Evolutionary conservation across 1,284 basidiomycete genomes (phyloP).

Genomic region (Ceratobasidium sp.): DNA sequence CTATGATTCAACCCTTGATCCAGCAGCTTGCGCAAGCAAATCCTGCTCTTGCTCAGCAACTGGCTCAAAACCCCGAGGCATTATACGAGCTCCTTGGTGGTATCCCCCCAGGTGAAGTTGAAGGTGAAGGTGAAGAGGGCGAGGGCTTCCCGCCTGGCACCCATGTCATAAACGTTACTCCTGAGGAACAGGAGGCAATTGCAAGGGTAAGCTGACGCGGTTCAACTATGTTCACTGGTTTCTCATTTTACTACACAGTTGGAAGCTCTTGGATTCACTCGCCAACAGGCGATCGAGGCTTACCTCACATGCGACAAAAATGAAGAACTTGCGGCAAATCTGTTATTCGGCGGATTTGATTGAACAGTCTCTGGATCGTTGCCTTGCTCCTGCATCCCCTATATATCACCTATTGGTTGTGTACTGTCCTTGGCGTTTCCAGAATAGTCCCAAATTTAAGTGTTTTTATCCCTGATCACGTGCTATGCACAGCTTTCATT

Average conservation of each 20-base stretch:
- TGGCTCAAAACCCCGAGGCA: constrained; percentile 79
- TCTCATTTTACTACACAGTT: too few species aligned
- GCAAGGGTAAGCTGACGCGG: constrained; percentile 72
- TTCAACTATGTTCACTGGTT: too few species aligned
- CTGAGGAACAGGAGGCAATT: constrained; percentile 88
- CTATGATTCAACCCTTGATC: constrained; percentile 79
- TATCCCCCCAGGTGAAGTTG: constrained; percentile 58
- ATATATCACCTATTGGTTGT: constrained; percentile 21
- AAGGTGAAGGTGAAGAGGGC: constrained; percentile 55
- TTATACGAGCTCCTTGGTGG: constrained; percentile 73
- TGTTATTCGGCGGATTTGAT: constrained; percentile 84
- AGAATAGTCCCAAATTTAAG: constrained; percentile 27
- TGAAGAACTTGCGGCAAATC: constrained; percentile 94
- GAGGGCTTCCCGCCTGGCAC: constrained; percentile 73
- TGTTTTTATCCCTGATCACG: constrained; percentile 29
- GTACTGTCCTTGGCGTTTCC: background rate
- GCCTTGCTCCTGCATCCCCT: background rate
- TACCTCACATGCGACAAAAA: constrained; percentile 95
- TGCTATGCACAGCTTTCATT: constrained; percentile 42
- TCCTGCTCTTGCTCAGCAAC: constrained; percentile 77
- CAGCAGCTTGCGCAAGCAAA: constrained; percentile 84
- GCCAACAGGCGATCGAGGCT: constrained; percentile 83
- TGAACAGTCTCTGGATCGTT: background rate
- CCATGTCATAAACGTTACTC: constrained; percentile 81
- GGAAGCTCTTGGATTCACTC: constrained; percentile 86